Percentiles rank a stretch among this genome's conserved stretches.
Conservation (phyloP, 2,329 filamentous ascomycete genomes). For the Amauroascus niger region DNA sequence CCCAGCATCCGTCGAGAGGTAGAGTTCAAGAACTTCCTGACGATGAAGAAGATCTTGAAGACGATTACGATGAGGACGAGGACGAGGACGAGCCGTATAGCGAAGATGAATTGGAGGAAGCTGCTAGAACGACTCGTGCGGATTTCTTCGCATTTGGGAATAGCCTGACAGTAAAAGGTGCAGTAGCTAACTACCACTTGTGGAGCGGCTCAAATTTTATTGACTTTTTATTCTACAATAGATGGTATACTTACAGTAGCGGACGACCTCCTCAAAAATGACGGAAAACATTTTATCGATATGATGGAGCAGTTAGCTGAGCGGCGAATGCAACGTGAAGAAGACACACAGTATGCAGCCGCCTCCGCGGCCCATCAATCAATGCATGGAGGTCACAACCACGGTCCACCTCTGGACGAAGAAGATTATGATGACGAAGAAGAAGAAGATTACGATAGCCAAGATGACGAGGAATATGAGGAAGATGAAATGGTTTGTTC, state of each 20-base stretch:
- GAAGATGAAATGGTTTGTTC: conserved; percentile 53
- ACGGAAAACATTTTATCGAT: conserved; percentile 98
- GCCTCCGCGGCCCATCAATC: conserved; percentile 48
- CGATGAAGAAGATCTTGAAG: conserved; percentile 47
- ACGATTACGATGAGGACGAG: conserved; percentile 55
- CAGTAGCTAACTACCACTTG: conserved; percentile 15
- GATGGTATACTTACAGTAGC: conserved; percentile 97
- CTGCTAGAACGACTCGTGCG: conserved; percentile 52
- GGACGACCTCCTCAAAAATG: conserved; percentile 96
- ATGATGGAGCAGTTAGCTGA: conserved; percentile 99
- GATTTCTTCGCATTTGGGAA: conserved; percentile 98
- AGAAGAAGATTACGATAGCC: conserved; percentile 57
- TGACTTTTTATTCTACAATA: conserved; percentile 25
- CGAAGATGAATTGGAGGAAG: conserved; percentile 54
- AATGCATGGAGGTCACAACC: conserved; percentile 62
- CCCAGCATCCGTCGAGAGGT: conserved; percentile 61
- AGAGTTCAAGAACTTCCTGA: conserved; percentile 55
- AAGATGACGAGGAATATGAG: conserved; percentile 56
- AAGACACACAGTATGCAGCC: conserved; percentile 66
- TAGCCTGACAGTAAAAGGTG: conserved; percentile 86
- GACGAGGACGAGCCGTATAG: conserved; percentile 61
- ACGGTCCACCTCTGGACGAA: conserved; percentile 62
- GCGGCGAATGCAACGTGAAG: conserved; percentile 91
- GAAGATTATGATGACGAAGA: conserved; percentile 66
- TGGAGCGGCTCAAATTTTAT: neutral